phyloP scores from a whole-genome alignment of 1,284 basidiomycete species.

The Gymnopus androsaceus region DNA sequence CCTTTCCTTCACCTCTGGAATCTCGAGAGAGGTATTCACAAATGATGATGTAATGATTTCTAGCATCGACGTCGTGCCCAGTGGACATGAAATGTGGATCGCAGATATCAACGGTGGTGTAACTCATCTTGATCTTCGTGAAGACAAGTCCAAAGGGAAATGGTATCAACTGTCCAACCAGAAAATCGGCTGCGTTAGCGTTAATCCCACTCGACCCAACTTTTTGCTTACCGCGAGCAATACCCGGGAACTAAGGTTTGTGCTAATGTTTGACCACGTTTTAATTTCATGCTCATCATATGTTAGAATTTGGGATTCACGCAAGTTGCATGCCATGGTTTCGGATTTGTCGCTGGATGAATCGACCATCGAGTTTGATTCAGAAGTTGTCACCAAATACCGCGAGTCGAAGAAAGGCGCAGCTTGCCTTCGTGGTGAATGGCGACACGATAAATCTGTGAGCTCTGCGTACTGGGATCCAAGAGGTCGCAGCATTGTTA shows the following conservation, averaged over 20 bases:
- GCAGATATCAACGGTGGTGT: slow-evolving; percentile 69
- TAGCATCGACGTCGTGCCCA: slow-evolving; percentile 64
- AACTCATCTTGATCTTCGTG: slow-evolving; percentile 72
- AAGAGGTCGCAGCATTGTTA: slow-evolving; percentile 71
- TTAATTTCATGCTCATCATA: neutral
- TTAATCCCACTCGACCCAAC: slow-evolving; percentile 70
- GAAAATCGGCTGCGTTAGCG: slow-evolving; percentile 76
- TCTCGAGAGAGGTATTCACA: slow-evolving; percentile 67
- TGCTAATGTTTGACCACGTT: neutral
- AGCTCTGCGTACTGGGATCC: slow-evolving; percentile 84
- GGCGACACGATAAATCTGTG: slow-evolving; percentile 70
- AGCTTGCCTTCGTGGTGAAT: slow-evolving; percentile 59
- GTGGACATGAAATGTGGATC: slow-evolving; percentile 78
- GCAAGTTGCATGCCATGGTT: slow-evolving; percentile 55
- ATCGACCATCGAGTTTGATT: slow-evolving; percentile 46
- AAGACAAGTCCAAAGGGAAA: slow-evolving; percentile 54
- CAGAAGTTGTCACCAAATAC: slow-evolving; percentile 50
- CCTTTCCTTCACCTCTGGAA: slow-evolving; percentile 66
- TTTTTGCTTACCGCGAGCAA: slow-evolving; percentile 76
- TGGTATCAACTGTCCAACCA: slow-evolving; percentile 66
- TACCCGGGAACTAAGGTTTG: slow-evolving; percentile 65
- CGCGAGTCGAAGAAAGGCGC: slow-evolving; percentile 51
- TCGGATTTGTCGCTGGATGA: slow-evolving; percentile 18
- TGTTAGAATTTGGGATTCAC: slow-evolving; percentile 74
- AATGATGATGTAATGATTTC: slow-evolving; percentile 62